Evolutionary conservation across 164 flowering plant species (phyloP).

Genomic region (Nymphaea colorata): DNA sequence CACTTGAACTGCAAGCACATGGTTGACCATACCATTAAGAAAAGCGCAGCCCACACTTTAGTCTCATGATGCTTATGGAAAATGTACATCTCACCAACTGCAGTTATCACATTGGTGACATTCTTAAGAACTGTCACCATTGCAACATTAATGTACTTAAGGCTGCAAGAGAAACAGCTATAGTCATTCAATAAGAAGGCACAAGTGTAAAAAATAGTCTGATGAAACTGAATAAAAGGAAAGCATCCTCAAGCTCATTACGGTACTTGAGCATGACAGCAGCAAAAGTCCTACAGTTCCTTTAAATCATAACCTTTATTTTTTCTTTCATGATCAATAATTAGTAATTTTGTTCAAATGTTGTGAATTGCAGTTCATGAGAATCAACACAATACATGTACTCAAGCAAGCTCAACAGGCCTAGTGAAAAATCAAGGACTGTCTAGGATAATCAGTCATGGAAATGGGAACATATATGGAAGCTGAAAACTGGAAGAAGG

Average conservation of each 20-base stretch:
- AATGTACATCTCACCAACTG: conserved; percentile 96
- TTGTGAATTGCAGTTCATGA: no score
- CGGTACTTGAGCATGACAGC: no score
- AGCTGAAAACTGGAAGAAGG: no score
- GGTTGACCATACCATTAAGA: conserved; percentile 66
- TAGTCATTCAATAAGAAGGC: neutral
- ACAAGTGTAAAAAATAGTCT: neutral
- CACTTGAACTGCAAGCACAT: neutral
- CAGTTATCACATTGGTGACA: conserved; percentile 98
- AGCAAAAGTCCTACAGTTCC: no score
- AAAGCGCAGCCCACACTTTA: conserved; percentile 92
- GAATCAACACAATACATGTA: no score
- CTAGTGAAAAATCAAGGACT: no score
- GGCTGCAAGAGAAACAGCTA: conserved; percentile 42
- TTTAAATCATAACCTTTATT: no score
- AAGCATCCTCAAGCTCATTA: neutral
- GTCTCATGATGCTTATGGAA: conserved; percentile 83
- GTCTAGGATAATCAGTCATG: no score
- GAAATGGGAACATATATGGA: no score
- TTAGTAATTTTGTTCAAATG: no score
- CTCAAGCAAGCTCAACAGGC: no score
- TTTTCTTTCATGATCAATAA: no score
- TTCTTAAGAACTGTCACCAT: conserved; percentile 99
- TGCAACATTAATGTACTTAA: conserved; percentile 95
- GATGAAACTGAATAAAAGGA: neutral